phyloP scores from a whole-genome alignment of 805 yeast genomes.

The Dipodascopsis uninucleata region DNA sequence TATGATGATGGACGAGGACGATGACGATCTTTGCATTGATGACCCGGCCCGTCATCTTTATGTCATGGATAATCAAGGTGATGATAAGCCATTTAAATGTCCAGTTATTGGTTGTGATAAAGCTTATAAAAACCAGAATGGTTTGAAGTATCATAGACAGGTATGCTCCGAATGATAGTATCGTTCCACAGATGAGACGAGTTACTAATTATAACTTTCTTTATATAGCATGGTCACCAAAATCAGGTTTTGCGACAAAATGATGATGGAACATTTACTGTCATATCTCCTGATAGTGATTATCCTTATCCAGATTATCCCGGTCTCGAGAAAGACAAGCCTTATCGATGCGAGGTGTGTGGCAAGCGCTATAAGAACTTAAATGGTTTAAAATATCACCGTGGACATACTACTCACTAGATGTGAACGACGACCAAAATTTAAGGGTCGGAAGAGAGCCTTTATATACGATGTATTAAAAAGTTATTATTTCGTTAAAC shows the following conservation, averaged over 20 bases:
- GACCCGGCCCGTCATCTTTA: constrained; percentile 95
- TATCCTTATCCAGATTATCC: constrained; percentile 90
- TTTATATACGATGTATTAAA: no score
- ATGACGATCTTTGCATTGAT: constrained; percentile 78
- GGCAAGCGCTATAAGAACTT: constrained; percentile 95
- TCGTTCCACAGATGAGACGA: neutral
- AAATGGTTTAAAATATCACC: constrained; percentile 93
- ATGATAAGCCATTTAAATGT: constrained; percentile 92
- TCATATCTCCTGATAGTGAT: constrained; percentile 77
- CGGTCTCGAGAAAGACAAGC: constrained; percentile 95
- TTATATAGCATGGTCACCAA: constrained; percentile 71
- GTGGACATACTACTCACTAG: constrained; percentile 98
- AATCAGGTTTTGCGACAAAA: constrained; percentile 87
- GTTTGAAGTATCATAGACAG: constrained; percentile 84
- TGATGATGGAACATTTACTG: constrained; percentile 88
- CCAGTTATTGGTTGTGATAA: constrained; percentile 98
- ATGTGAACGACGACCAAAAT: no score
- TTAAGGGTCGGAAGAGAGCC: no score
- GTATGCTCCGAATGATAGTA: constrained; percentile 8
- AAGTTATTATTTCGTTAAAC: no score
- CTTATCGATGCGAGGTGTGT: constrained; percentile 96
- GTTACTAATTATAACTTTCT: constrained; percentile 1
- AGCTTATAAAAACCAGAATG: constrained; percentile 95
- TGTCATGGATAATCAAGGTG: constrained; percentile 78
- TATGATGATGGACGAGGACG: constrained; percentile 46